Conservation (phyloP, 2,329 filamentous ascomycete species). For the Pseudocercospora cruenta region DNA sequence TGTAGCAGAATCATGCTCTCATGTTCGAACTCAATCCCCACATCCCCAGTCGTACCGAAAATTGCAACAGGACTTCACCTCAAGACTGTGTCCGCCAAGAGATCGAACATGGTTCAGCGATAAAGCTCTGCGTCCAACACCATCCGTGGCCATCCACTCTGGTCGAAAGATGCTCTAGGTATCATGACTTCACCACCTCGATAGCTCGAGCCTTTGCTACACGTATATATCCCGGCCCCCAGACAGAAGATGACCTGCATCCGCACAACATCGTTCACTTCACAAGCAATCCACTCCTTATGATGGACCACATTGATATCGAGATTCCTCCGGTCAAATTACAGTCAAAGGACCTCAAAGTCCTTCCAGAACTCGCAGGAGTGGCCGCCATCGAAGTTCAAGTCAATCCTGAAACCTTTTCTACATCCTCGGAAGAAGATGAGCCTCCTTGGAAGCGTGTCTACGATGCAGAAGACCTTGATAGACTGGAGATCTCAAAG, state of each 20-base stretch:
- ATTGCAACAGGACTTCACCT: not conserved
- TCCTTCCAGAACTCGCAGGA: not conserved
- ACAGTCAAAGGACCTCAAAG: not conserved
- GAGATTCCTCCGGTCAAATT: not conserved
- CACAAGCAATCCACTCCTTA: not conserved
- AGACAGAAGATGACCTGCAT: not conserved
- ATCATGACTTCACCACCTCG: not conserved
- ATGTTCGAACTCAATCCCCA: constrained; percentile 1
- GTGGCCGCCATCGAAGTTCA: not conserved
- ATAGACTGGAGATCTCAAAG: not conserved
- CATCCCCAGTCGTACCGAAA: not conserved
- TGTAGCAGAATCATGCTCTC: not conserved
- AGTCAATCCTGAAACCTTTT: not conserved
- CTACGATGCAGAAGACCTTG: not conserved
- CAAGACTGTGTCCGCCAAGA: not conserved
- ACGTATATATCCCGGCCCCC: not conserved
- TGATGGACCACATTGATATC: not conserved
- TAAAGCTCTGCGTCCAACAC: not conserved
- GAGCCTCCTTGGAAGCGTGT: not conserved
- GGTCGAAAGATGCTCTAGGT: not conserved
- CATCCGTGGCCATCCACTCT: not conserved
- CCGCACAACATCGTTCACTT: not conserved
- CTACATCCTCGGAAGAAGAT: not conserved
- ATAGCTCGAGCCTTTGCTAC: not conserved
- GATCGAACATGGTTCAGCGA: not conserved